Evolutionary conservation across 805 yeast species (phyloP), one percentile per base, ranked within the genome.

Genomic region (Metschnikowia kunwiensis): DNA sequence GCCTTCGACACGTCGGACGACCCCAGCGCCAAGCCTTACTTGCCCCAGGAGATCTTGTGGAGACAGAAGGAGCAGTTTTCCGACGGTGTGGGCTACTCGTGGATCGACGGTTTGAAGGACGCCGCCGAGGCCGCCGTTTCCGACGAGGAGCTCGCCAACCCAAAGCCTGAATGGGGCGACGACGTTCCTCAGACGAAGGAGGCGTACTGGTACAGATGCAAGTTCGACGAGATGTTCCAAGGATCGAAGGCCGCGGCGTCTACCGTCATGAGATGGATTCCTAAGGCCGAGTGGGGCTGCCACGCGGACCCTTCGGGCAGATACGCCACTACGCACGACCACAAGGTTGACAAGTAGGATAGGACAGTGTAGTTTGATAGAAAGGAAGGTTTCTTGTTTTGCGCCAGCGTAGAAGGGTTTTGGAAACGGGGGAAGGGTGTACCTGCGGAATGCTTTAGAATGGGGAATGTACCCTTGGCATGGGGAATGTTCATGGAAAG

Each of bases 221-320:
- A 88, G 76, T 93, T 93, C 56, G 98, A 93, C 67, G 94, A 85
- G 56, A 68, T 86, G 54, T 93, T 88, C 84, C 49, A 56, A 34
- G 85, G 89, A 44, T 80, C 82, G 54, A 74, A 80, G 65, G 93
- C 96, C 49, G 98, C 95, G 48, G 97, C 96, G 42, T 70, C 80
- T 26, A 93, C 98, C 13, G 99, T 93, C 43, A 88, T 86, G 97
- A 84, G 98, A 77, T 93, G 99, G 99, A 70, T 93, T 67, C 99
- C 99, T 62, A 93, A 93, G 77, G 97, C 97, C 46, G 98, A 93
- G 66, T 93, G 99, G 99, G 99, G 99, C 51, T 93, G 98, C 71
- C 88, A 89, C 58, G 96, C 82, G 55, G 99, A 93, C 68, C 99
- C 99, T 36, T 85, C 96, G 38, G 99, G 99, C 50, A 86, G 99